phyloP scores from a whole-genome alignment of 805 yeast genomes.

The Lachancea lanzarotensis region DNA sequence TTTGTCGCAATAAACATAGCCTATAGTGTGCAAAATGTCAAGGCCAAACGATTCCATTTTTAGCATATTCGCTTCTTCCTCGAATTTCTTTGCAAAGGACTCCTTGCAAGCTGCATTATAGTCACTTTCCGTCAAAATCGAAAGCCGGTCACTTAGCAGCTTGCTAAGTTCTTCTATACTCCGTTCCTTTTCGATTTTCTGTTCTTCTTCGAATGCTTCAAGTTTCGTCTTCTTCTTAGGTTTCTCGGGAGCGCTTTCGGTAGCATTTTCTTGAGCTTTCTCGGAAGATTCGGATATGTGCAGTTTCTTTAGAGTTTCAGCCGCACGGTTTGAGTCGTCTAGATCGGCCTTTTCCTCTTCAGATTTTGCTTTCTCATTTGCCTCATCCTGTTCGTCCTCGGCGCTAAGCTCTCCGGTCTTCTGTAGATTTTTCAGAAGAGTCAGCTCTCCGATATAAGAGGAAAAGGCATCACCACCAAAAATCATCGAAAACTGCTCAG shows the following conservation, averaged over 20 bases:
- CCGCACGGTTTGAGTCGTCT: constrained; percentile 1
- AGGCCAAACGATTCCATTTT: constrained; percentile 83
- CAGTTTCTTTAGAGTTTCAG: not conserved
- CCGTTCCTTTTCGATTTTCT: constrained; percentile 57
- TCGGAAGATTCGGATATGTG: not conserved
- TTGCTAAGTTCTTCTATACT: constrained; percentile 55
- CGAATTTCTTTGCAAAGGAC: constrained; percentile 58
- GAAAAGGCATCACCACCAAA: constrained; percentile 89
- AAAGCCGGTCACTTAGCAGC: constrained; percentile 50
- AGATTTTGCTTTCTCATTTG: constrained; percentile 22
- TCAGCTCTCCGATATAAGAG: constrained; percentile 82
- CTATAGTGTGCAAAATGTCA: constrained; percentile 71
- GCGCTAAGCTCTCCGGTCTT: constrained; percentile 49
- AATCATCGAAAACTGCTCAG: constrained; percentile 61
- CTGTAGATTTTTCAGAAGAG: constrained; percentile 68
- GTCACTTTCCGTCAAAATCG: constrained; percentile 55
- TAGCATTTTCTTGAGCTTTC: not conserved
- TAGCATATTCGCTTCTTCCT: constrained; percentile 75
- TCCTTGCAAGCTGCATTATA: constrained; percentile 54
- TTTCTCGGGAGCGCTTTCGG: constrained; percentile 25
- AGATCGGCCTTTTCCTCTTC: constrained; percentile 10
- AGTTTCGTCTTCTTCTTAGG: constrained; percentile 41
- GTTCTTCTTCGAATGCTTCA: constrained; percentile 72
- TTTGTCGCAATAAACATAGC: constrained; percentile 60
- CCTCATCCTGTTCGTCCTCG: constrained; percentile 39